A percentile compares a stretch with the other conserved stretches of the same genome.
Evolutionary conservation across 768 basidiomycete genomes (phyloP).

Genomic region (Steccherinum ochraceum): DNA sequence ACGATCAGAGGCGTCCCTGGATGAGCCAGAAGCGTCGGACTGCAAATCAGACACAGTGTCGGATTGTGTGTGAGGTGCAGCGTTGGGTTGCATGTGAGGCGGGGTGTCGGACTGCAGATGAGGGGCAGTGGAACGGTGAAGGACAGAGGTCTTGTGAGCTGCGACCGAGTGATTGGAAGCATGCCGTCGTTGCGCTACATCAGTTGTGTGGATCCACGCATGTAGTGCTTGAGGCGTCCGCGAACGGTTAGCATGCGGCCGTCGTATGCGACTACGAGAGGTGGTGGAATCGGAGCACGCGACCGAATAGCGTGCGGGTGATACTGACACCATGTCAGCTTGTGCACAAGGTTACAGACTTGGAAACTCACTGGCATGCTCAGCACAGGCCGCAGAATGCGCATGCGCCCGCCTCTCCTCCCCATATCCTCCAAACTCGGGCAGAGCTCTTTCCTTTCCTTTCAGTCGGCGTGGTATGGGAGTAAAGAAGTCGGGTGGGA

Average conservation of each 20-base stretch:
- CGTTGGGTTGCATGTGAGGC: too few species aligned
- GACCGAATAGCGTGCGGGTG: not conserved
- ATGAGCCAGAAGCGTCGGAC: too few species aligned
- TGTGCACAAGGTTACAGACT: not conserved
- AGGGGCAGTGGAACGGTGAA: too few species aligned
- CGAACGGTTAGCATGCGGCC: conserved; percentile 7
- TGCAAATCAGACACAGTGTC: too few species aligned
- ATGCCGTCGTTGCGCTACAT: conserved; percentile 20
- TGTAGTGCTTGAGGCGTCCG: conserved; percentile 11
- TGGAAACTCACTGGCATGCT: too few species aligned
- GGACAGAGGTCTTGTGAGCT: too few species aligned
- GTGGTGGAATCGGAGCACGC: not conserved
- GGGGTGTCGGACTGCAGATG: too few species aligned
- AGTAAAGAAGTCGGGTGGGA: conserved; percentile 47
- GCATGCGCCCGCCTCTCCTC: too few species aligned
- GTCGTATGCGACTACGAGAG: not conserved
- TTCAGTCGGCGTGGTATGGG: conserved; percentile 46
- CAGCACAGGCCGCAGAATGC: too few species aligned
- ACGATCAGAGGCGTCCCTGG: too few species aligned
- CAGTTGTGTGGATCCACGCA: conserved; percentile 7
- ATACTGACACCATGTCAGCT: too few species aligned
- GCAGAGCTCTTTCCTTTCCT: conserved; percentile 44
- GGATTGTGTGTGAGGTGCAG: too few species aligned
- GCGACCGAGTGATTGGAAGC: conserved; percentile 20
- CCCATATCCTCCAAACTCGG: conserved; percentile 5